These are phyloP conservation scores for Ophiostoma sp. DNA, from an alignment of 2,329 filamentous ascomycete genomes.

Conservation along the genomic window DNA sequence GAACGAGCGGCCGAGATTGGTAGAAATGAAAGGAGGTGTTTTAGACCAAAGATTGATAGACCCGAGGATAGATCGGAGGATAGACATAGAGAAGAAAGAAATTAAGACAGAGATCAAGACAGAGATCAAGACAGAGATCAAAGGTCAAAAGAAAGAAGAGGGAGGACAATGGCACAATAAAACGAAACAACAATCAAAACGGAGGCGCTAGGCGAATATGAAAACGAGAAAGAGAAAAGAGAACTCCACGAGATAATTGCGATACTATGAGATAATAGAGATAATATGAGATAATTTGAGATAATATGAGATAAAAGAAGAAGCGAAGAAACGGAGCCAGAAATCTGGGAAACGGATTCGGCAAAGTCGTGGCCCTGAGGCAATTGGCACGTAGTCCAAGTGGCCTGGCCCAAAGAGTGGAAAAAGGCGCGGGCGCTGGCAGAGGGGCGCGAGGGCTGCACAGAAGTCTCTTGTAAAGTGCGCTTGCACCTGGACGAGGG, in stretches of 20 bases:
- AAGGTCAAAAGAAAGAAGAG: constrained; percentile 7
- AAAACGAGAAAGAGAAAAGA: no score
- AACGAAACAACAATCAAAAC: background rate
- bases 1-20: no score
- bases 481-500: background rate
- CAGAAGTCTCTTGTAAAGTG: background rate
- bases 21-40: no score
- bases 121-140: background rate
- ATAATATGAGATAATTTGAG: background rate
- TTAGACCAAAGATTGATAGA: no score
- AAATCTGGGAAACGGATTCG: constrained; percentile 9
- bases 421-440: background rate
- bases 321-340: constrained; percentile 6
- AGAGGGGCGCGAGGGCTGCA: background rate
- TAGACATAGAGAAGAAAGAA: no score
- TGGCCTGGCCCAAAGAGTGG: background rate
- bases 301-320: constrained; percentile 12
- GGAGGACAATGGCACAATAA: background rate
- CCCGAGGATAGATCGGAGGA: no score
- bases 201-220: background rate
- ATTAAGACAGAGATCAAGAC: background rate
- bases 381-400: background rate
- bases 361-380: background rate
- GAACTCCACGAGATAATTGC: no score
- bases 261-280: background rate